These are phyloP conservation scores for Clathrospora elynae DNA, from an alignment of 2,329 filamentous ascomycete species.

Conservation along the genomic window DNA sequence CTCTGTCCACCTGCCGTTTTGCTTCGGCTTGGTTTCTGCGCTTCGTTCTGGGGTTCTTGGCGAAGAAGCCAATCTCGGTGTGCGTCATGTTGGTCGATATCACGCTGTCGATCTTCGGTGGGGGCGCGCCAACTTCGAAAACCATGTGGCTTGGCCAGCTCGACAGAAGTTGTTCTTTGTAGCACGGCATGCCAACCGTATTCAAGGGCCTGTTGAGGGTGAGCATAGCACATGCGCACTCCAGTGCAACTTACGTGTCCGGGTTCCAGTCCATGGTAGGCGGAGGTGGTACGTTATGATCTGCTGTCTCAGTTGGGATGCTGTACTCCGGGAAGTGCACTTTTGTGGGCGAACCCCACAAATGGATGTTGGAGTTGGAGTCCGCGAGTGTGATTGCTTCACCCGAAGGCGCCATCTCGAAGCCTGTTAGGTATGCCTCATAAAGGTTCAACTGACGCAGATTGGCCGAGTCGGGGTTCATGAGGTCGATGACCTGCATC, in stretches of 20 bases:
- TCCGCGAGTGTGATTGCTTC: constrained; percentile 84
- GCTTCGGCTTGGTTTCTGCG: constrained; percentile 84
- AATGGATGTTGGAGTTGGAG: constrained; percentile 75
- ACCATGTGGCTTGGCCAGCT: constrained; percentile 85
- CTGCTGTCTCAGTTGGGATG: constrained; percentile 75
- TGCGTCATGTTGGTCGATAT: constrained; percentile 71
- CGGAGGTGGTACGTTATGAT: constrained; percentile 62
- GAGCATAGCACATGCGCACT: constrained; percentile 1
- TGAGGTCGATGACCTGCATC: constrained; percentile 92
- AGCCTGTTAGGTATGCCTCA: constrained; percentile 71
- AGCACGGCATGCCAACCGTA: constrained; percentile 88
- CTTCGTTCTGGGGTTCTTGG: constrained; percentile 73
- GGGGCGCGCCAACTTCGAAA: constrained; percentile 84
- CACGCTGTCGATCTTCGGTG: constrained; percentile 72
- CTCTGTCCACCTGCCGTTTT: constrained; percentile 66
- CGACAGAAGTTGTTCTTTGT: constrained; percentile 84
- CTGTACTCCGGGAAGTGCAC: constrained; percentile 84
- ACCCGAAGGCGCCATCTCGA: constrained; percentile 86
- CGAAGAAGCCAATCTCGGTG: constrained; percentile 77
- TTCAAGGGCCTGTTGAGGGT: constrained; percentile 69
- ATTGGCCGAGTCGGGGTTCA: constrained; percentile 88
- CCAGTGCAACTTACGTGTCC: constrained; percentile 64
- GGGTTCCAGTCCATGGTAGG: constrained; percentile 69
- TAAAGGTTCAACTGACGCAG: constrained; percentile 81
- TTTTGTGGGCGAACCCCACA: constrained; percentile 88